Evolutionary conservation across 345 rosid species (phyloP), one percentile per base, ranked within the genome.

Genomic region (Anacardium occidentale): DNA sequence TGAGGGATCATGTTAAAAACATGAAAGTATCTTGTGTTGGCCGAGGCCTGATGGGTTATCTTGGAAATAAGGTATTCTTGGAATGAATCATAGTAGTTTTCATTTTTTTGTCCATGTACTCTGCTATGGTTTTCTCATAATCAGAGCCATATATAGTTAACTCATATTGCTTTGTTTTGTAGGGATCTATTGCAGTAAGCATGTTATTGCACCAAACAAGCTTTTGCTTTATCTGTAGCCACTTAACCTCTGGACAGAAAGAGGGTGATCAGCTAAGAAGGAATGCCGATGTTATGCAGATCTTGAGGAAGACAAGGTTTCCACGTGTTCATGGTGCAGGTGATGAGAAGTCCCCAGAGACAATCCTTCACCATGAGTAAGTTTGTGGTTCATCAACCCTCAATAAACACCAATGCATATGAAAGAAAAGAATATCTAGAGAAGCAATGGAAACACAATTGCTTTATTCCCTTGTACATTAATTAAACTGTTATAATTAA

Each of bases 11-110:
- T 58, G 96, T 93, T 67, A 88, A 80, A 71, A 93, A 93, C 89
- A 88, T 92, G 91, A 95, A 95, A 83, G 97, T 95, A 52, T 95
- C 98, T 76, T 89, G 97, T 78, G 94, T 95, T 64, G 99, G 99
- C 56, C 83, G 99, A 86, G 99, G 99, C 75, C 62, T 95, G 78
- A 95, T 92, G 98, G 99, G 99, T 65, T 95, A 95, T 81, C 98
- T 95, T 0, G 96, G 97, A 72, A 95, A 95, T 80, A 95, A 95
- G 99, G 99, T 95, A 86, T 61, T 11, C n/a, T 66, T 69, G 22
- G 4, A 25, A 26, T 18, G 2, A 45, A 15, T 51, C 70, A 51
- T 22, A 50, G 29, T 54, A 22, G 17, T 22, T 75, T 58, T 66
- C 32, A 6, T 70, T 69, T 76, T 51, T 53, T 61, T 75, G 26